Base-by-base conservation (phyloP, 2,329 filamentous ascomycete species). In the Graphilbum sp. region DNA sequence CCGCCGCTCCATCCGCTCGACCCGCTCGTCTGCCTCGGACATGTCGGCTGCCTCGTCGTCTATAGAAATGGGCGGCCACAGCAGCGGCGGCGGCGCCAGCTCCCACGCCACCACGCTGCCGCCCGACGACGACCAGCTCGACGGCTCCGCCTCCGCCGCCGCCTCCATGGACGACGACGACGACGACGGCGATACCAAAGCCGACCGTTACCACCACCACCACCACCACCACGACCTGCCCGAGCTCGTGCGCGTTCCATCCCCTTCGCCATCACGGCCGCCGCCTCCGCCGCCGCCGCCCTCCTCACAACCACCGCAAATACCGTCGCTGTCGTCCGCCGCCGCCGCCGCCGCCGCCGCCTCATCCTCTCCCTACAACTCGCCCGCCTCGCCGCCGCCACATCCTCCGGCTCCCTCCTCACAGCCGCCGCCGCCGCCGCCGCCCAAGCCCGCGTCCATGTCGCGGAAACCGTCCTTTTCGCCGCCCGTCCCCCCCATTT, bases 21-120 rank as follows among this genome's bases (percentile, higher is more conserved):
- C 37, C 17, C 31, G 15, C 33, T 35, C 33, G n/a, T n/a, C 38
- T 17, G 20, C 21, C n/a, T 35, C 41, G n/a, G 40, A 34, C 37
- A 25, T 34, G 21, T 45, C 45, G 5, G 33, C 40, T 20, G 40
- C 36, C 39, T 46, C 45, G 30, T 46, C 45, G 27, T 46, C 45
- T 34, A 27, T 38, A 12, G 41, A 45, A 30, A 46, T 45, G 45
- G 43, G 20, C 33, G 43, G 43, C 36, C 21, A 23, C 31, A 29
- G 36, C 23, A 41, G 25, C 13, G 41, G 40, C 35, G 41, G 41
- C 8, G 43, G 39, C 4, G 40, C 41, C 17, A 46, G 43, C 27
- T 46, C 44, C n/a, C 41, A 45, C 17, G 35, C 43, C 18, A 46
- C 45, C 18, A 42, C 39, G 12, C 36, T 19, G 2, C 36, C 36